phyloP scores from a whole-genome alignment of 192 early-diverging fungal genomes.

The Phlyctochytrium arcticum region DNA sequence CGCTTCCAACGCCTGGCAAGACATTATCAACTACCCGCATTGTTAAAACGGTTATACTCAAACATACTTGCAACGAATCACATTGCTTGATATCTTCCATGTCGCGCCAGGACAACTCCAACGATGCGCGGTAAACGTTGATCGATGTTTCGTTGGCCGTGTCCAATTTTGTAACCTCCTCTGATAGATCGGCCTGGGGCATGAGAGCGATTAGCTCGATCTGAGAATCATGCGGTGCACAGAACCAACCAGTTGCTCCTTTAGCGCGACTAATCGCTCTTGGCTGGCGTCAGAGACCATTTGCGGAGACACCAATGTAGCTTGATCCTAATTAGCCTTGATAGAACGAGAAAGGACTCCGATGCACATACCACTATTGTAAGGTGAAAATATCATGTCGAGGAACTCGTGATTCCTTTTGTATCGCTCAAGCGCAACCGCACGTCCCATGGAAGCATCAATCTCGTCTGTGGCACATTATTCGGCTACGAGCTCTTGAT shows the following conservation, averaged over 20 bases:
- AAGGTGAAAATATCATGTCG: constrained; percentile 41
- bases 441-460: constrained; percentile 12
- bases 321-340: background rate
- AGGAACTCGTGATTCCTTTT: constrained; percentile 45
- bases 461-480: constrained; percentile 27
- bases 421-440: constrained; percentile 40
- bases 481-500: too few relatives aligned
- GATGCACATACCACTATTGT: constrained; percentile 1
- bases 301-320: background rate
- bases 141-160: too few relatives aligned
- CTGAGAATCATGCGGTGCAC: background rate
- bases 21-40: too few relatives aligned
- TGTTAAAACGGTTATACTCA: background rate
- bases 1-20: too few relatives aligned
- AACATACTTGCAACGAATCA: too few relatives aligned
- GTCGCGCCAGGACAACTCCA: too few relatives aligned
- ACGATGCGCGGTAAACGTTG: too few relatives aligned
- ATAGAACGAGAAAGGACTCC: too few relatives aligned
- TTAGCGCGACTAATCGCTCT: constrained; percentile 8
- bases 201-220: too few relatives aligned
- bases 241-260: constrained; percentile 15
- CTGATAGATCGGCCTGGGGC: too few relatives aligned
- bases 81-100: too few relatives aligned
- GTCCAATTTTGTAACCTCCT: too few relatives aligned
- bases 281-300: constrained; percentile 2